Percentiles rank a stretch among this genome's conserved stretches.
These are phyloP conservation scores for Selenicereus undatus DNA, from an alignment of 148 eudicot species.

Conservation along the genomic window DNA sequence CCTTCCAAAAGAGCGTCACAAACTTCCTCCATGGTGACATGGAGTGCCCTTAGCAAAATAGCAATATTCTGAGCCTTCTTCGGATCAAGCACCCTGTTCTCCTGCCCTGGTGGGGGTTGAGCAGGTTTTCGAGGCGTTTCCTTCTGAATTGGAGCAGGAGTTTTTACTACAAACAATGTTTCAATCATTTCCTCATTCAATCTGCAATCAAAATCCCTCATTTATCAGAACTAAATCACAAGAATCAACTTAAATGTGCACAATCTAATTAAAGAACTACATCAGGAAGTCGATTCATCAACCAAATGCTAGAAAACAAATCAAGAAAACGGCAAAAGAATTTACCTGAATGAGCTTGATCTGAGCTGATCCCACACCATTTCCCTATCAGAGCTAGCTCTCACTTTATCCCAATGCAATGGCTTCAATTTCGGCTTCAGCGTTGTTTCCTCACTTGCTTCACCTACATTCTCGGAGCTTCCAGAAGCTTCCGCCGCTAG, in stretches of 20 bases:
- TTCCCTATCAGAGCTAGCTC: conserved; percentile 90
- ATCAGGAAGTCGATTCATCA: background rate
- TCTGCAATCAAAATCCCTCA: conserved; percentile 34
- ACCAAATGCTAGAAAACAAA: background rate
- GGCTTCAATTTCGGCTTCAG: conserved; percentile 83
- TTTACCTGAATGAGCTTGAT: conserved; percentile 92
- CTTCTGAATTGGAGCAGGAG: conserved; percentile 48
- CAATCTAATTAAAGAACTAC: background rate
- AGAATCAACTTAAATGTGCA: background rate
- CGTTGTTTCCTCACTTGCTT: conserved; percentile 46
- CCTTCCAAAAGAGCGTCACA: conserved; percentile 95
- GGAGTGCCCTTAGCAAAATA: conserved; percentile 73
- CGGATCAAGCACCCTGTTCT: conserved; percentile 84
- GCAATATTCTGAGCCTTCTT: conserved; percentile 98
- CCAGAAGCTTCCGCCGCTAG: conserved; percentile 30
- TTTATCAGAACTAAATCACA: background rate
- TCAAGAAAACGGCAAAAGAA: conserved; percentile 3
- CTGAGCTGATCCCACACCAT: conserved; percentile 99
- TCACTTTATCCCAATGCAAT: conserved; percentile 97
- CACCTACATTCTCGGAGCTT: conserved; percentile 22
- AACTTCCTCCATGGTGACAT: conserved; percentile 91
- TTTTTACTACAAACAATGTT: conserved; percentile 74
- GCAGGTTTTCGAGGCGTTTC: conserved; percentile 43
- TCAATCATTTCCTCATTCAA: conserved; percentile 98
- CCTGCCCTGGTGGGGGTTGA: conserved; percentile 51